phyloP scores from a whole-genome alignment of 441 rosid genomes.

The Arabidopsis lyrata region DNA sequence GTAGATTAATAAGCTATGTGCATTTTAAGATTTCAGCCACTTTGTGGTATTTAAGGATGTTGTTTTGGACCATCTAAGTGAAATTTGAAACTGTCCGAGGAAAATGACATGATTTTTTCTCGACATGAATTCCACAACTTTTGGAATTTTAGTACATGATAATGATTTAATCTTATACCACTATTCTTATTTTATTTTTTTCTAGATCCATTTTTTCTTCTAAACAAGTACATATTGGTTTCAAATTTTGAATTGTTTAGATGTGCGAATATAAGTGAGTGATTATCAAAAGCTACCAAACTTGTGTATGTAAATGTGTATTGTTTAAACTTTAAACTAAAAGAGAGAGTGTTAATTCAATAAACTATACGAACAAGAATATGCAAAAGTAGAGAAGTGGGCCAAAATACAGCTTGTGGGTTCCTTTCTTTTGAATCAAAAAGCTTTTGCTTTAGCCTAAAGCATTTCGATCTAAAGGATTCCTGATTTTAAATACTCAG shows the following conservation, averaged over 20 bases:
- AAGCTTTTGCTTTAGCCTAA: slow-evolving; percentile 47
- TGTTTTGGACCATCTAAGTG: slow-evolving; percentile 15
- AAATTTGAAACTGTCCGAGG: slow-evolving; percentile 24
- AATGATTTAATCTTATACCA: not conserved
- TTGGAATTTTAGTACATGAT: slow-evolving; percentile 26
- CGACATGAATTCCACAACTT: slow-evolving; percentile 38
- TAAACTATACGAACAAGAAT: slow-evolving; percentile 19
- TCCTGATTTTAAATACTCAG: not conserved
- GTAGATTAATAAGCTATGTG: not conserved
- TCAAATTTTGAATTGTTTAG: not conserved
- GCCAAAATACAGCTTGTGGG: slow-evolving; percentile 25
- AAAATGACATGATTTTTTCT: slow-evolving; percentile 27
- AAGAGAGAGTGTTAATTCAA: not conserved
- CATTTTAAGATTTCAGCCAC: not conserved
- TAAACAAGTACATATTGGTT: slow-evolving; percentile 1
- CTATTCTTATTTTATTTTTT: not conserved
- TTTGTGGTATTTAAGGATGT: slow-evolving; percentile 2
- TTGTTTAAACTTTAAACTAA: not conserved
- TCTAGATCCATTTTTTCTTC: not conserved
- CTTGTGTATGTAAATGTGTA: not conserved
- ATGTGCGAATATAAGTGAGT: not conserved
- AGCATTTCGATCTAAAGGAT: slow-evolving; percentile 38
- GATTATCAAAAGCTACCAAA: not conserved
- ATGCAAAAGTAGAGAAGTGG: slow-evolving; percentile 37
- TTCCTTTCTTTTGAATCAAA: slow-evolving; percentile 42